Evolutionary conservation across 1,284 basidiomycete species (phyloP).

Genomic region (Grifola frondosa): DNA sequence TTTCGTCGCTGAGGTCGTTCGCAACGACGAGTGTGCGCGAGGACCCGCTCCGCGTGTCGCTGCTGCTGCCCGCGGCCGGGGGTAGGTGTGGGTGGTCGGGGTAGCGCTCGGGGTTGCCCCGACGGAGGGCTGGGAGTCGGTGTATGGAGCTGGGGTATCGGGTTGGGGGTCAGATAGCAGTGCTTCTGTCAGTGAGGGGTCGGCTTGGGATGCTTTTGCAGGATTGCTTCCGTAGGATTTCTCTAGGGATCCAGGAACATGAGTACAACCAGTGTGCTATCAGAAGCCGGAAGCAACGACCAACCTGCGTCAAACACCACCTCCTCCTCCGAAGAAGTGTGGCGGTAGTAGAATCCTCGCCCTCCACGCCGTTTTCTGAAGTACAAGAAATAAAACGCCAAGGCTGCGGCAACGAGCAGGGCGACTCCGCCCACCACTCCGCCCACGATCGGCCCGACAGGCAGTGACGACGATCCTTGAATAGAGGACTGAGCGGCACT

Average conservation of each 20-base stretch:
- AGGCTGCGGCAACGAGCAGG: slow-evolving; percentile 12
- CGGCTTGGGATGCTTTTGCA: too few species aligned
- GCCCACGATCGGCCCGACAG: slow-evolving; percentile 19
- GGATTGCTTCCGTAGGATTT: too few species aligned
- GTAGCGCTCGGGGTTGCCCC: too few species aligned
- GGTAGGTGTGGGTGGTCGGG: slow-evolving; percentile 1
- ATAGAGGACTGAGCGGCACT: neutral
- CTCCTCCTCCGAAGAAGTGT: slow-evolving; percentile 6
- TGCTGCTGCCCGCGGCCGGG: slow-evolving; percentile 1
- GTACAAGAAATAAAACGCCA: slow-evolving; percentile 19
- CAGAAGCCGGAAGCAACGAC: too few species aligned
- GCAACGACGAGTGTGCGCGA: slow-evolving; percentile 15
- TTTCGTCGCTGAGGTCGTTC: slow-evolving; percentile 9
- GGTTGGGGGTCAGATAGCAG: too few species aligned
- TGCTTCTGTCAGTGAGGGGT: too few species aligned
- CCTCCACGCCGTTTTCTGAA: slow-evolving; percentile 11
- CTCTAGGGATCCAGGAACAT: too few species aligned
- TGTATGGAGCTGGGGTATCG: neutral
- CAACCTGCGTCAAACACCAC: slow-evolving; percentile 10
- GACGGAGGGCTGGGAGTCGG: too few species aligned
- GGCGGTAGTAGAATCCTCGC: slow-evolving; percentile 7
- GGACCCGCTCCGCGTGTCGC: slow-evolving; percentile 1
- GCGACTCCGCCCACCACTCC: slow-evolving; percentile 19
- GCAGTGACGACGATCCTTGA: neutral
- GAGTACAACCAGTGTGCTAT: too few species aligned